phyloP scores from a whole-genome alignment of 257 asterid species.

The Hygrophila difformis region DNA sequence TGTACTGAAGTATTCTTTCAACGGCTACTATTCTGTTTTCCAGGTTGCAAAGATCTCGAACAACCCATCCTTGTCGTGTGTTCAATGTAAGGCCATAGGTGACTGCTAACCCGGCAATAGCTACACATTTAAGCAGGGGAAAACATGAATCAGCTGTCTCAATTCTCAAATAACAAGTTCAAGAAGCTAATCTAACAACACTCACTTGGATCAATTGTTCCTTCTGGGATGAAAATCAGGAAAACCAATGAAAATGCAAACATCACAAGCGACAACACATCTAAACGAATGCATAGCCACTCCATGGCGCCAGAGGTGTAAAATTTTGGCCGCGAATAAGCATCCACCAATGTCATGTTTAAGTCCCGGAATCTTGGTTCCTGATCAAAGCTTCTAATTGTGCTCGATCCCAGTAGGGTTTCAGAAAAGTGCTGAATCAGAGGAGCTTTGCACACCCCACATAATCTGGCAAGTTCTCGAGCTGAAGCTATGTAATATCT shows the following conservation, averaged over 20 bases:
- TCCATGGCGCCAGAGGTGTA: conserved; percentile 75
- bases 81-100: conserved; percentile 82
- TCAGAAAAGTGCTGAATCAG: conserved; percentile 85
- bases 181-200: background rate
- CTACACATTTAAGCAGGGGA: conserved; percentile 22
- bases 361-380: conserved; percentile 53
- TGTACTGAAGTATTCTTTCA: conserved; percentile 82
- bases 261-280: conserved; percentile 57
- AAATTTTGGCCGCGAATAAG: conserved; percentile 70
- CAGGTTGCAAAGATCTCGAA: conserved; percentile 61
- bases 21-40: conserved; percentile 83
- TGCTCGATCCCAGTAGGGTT: conserved; percentile 78
- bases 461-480: conserved; percentile 72
- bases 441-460: conserved; percentile 89
- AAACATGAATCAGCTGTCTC: no score
- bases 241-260: conserved; percentile 58
- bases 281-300: conserved; percentile 92
- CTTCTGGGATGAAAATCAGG: conserved; percentile 65
- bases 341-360: conserved; percentile 69
- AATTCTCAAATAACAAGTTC: background rate
- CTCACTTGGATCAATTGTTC: conserved; percentile 79
- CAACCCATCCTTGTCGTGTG: conserved; percentile 53
- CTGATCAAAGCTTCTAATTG: conserved; percentile 78
- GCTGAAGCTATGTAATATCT: conserved; percentile 80
- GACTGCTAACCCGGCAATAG: conserved; percentile 82